Base-by-base conservation (phyloP, 371 early-diverging fungal genomes). In the Syncephalastrum racemosum region DNA sequence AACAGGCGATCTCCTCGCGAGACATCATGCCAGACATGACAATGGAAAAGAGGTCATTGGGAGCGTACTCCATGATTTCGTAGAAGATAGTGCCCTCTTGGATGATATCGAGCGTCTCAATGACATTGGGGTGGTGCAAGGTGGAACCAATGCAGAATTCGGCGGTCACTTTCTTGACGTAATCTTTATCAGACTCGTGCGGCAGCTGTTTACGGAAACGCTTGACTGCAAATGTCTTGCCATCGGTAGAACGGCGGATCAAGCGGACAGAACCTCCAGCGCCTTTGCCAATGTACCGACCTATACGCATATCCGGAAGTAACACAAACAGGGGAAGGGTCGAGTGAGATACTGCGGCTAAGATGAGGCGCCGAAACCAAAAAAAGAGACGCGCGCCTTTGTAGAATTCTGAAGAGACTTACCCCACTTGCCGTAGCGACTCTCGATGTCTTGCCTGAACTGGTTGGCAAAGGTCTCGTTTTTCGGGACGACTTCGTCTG, bases 71-170 rank as follows among this genome's bases (percentile, higher is more conserved):
- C 90, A 91, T 90, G 52, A 92, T 85, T 72, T 90, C 85, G 63
- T 81, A 89, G 44, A 83, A 84, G 16, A 50, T 62, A 56, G 50
- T 71, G 2, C 81, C 80, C 59, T 87, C 89, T 60, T 85, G 82
- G 40, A 90, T 82, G 60, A 91, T 84, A 64, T 95, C 96, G 54
- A 93, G 54, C 0, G 95, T 91, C 68, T 92, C 90, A 46, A 95
- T 90, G 48, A 95, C 78, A 64, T 93, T 89, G 20, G 82, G 82
- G 64, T 95, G 94, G 59, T 91, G 94, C 24, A 92, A 67, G 4
- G 86, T 82, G 16, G 83, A 86, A n/a, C 86, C 88, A 44, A 94
- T 91, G 68, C 94, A 92, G 64, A 88, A 92, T 67, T 94, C 95
- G 14, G 84, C 81, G 1, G 90, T 87, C 25, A 94, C 82, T 58